phyloP scores from a whole-genome alignment of 805 yeast genomes.

The Candida dajiaensis region DNA sequence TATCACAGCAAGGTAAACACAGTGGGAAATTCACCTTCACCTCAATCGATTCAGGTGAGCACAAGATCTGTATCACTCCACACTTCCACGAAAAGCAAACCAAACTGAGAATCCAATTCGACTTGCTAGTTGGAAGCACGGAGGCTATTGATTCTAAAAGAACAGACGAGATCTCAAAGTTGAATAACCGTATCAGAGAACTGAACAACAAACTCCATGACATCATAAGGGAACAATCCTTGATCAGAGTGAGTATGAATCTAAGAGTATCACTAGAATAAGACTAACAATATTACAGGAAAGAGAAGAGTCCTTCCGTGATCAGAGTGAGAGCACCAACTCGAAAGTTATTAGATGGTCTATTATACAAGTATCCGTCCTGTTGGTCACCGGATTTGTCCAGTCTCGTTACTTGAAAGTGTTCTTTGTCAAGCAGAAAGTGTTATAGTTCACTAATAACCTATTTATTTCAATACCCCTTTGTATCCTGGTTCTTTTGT shows the following conservation, averaged over 20 bases:
- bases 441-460: not conserved
- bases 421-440: conserved; percentile 82
- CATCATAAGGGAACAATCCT: conserved; percentile 59
- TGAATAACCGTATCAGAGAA: conserved; percentile 50
- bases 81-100: conserved; percentile 34
- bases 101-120: conserved; percentile 65
- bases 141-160: conserved; percentile 58
- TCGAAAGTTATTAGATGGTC: conserved; percentile 70
- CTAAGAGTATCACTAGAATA: too few species aligned
- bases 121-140: conserved; percentile 63
- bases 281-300: conserved; percentile 29
- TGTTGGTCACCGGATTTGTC: conserved; percentile 64
- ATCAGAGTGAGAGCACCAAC: conserved; percentile 73
- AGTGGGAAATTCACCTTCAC: conserved; percentile 73
- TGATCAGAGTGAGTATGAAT: conserved; percentile 38
- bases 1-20: conserved; percentile 54
- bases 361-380: conserved; percentile 59
- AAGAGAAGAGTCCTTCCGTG: conserved; percentile 72
- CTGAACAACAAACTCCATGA: conserved; percentile 52
- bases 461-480: too few species aligned
- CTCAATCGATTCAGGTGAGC: conserved; percentile 81
- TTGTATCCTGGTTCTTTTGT: too few species aligned
- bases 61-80: conserved; percentile 70
- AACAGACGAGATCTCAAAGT: conserved; percentile 44
- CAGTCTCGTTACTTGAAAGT: conserved; percentile 73